phyloP scores from a whole-genome alignment of 345 rosid species.

The Syzygium aromaticum region DNA sequence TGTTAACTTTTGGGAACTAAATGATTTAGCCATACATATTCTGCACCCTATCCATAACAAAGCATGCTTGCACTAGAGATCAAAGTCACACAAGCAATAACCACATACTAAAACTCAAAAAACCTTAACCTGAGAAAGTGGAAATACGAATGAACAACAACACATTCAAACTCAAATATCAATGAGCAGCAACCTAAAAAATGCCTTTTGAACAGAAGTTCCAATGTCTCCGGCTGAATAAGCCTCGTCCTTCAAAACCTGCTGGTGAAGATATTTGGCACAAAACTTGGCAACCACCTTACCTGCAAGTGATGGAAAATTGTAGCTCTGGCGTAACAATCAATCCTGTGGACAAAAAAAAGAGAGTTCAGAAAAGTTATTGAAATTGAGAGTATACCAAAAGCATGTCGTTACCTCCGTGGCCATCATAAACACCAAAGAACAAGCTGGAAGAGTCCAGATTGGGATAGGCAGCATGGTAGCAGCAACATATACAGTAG shows the following conservation, averaged over 20 bases:
- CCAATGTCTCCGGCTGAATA: constrained; percentile 71
- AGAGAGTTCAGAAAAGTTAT: not conserved
- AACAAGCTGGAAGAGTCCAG: constrained; percentile 76
- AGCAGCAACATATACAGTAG: constrained; percentile 8
- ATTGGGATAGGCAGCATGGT: constrained; percentile 86
- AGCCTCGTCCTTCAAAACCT: constrained; percentile 62
- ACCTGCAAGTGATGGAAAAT: constrained; percentile 35
- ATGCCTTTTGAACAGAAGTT: constrained; percentile 63
- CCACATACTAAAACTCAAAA: not conserved
- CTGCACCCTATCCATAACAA: not conserved
- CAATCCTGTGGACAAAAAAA: not conserved
- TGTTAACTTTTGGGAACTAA: not conserved
- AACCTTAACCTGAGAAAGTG: not conserved
- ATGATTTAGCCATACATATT: not conserved
- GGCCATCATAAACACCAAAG: constrained; percentile 98
- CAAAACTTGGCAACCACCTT: constrained; percentile 94
- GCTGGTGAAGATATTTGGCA: constrained; percentile 83
- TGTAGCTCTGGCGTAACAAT: not conserved
- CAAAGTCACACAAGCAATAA: not conserved
- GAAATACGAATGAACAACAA: not conserved
- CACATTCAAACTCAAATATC: not conserved
- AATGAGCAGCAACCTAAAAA: constrained; percentile 50
- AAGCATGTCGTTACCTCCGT: constrained; percentile 61
- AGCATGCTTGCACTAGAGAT: not conserved
- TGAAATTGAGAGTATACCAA: not conserved